phyloP scores from a whole-genome alignment of 2,329 filamentous ascomycete genomes.

The Neofusicoccum laricinum region DNA sequence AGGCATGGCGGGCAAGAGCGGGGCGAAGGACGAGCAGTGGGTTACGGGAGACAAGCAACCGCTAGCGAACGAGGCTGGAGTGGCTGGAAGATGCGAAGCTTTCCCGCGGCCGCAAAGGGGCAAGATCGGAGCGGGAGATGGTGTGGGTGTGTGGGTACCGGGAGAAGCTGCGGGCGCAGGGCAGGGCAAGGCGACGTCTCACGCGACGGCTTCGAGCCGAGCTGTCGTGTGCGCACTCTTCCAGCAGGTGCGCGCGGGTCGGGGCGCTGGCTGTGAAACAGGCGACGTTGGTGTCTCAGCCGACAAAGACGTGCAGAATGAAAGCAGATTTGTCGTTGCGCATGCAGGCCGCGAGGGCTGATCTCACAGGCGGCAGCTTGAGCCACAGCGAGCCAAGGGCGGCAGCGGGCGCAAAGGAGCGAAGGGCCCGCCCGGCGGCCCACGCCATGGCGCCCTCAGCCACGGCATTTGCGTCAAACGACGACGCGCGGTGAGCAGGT shows the following conservation, averaged over 20 bases:
- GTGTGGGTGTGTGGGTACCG: neutral
- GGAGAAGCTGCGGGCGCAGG: neutral
- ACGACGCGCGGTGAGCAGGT: neutral
- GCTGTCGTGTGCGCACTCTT: no score
- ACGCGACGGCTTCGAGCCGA: neutral
- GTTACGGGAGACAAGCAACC: neutral
- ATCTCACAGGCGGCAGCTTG: neutral
- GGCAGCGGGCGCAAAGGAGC: neutral
- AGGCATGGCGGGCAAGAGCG: conserved; percentile 43
- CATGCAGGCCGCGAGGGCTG: neutral
- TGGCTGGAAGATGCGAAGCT: neutral
- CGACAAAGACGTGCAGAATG: neutral
- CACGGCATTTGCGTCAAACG: conserved; percentile 3
- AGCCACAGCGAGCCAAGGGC: neutral
- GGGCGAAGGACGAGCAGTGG: neutral
- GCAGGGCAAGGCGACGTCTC: conserved; percentile 1
- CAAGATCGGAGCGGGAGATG: neutral
- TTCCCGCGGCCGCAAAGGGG: neutral
- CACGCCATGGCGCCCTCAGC: neutral
- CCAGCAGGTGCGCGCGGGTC: no score
- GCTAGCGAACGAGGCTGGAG: neutral
- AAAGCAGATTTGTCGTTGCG: no score
- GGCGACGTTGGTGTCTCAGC: neutral
- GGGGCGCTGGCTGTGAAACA: neutral
- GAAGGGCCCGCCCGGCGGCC: neutral